Evolutionary conservation across 192 early-diverging fungal genomes (phyloP), one percentile per base, ranked within the genome.

Genomic region (Podila horticola): DNA sequence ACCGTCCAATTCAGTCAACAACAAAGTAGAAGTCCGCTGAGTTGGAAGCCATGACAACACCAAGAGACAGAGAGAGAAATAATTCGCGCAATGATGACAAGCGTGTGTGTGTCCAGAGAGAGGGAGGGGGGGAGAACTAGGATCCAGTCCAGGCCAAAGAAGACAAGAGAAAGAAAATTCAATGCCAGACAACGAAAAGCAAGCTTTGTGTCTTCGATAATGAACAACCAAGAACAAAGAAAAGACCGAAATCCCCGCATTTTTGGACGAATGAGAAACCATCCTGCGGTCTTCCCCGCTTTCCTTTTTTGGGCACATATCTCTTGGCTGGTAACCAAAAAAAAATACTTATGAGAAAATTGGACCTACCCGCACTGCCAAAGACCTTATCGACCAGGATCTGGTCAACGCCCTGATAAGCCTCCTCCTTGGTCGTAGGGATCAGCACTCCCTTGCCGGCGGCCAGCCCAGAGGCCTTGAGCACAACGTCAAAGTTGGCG

Each of bases 371-470:
- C 2, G 97, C 95, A 41, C 71, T 71, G 19, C 98, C 98, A 84
- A 99, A 99, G 75, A 91, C 94, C 59, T 87, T 86, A 72, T 94
- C 89, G 6, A 98, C 91, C 97, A 99, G 95, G 69, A 99, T 96
- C 31, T 88, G 74, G 66, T 93, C 90, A 58, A 99, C 89, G 15
- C 93, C 95, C 19, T 89, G 83, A 38, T 97, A 76, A 26, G 96
- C 97, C 74, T 99, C 98, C 59, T 92, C 88, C 73, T 91, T 91
- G 38, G 90, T 93, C 30, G 88, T 86, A 7, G 98, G 98, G 55
- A 99, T 90, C 63, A 98, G 74, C 7, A 99, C 98, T 33, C 98
- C 98, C 87, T 99, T 99, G 63, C 97, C 98, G 41, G 95, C 98
- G 33, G 98, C 98, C 51, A 99, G 88, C 49, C 98, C 98, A 48